A percentile compares a stretch with the other conserved stretches of the same genome.
phyloP scores from a whole-genome alignment of 2,329 filamentous ascomycete species.

The Golovinomyces cichoracearum region DNA sequence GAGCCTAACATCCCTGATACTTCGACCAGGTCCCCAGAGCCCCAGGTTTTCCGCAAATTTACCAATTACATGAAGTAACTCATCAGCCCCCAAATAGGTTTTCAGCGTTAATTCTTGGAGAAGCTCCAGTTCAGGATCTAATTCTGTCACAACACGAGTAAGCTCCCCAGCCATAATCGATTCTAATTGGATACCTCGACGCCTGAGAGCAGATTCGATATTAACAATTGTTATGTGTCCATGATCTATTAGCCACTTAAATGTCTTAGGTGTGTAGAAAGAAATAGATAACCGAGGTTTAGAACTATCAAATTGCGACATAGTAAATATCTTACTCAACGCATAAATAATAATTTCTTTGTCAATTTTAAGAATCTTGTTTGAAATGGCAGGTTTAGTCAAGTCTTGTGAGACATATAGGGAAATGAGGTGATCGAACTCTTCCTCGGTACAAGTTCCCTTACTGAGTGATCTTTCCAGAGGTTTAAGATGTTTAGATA shows the following conservation, averaged over 20 bases:
- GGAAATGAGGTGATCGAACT: conserved; percentile 19
- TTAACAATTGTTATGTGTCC: conserved; percentile 35
- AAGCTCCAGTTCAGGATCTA: conserved; percentile 43
- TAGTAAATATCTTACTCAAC: conserved; percentile 22
- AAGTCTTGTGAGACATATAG: conserved; percentile 15
- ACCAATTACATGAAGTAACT: conserved; percentile 40
- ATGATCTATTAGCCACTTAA: conserved; percentile 32
- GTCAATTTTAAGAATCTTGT: conserved; percentile 20
- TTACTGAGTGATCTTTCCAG: conserved; percentile 17
- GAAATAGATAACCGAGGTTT: conserved; percentile 15
- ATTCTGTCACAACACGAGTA: conserved; percentile 31
- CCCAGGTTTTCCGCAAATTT: conserved; percentile 44
- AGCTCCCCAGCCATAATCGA: conserved; percentile 33
- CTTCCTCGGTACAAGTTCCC: conserved; percentile 14
- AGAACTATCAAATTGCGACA: conserved; percentile 4
- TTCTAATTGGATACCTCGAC: conserved; percentile 16
- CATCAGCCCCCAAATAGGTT: conserved; percentile 37
- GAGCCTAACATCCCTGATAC: not conserved
- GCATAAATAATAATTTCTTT: conserved; percentile 35
- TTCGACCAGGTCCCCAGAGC: conserved; percentile 15
- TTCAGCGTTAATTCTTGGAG: conserved; percentile 38
- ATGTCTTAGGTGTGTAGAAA: conserved; percentile 23
- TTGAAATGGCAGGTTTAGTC: not conserved
- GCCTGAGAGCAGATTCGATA: conserved; percentile 29
- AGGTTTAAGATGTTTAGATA: conserved; percentile 5